These are phyloP conservation scores for Cucumis cinereus DNA, from an alignment of 306 rosid genomes.

Conservation along the genomic window DNA sequence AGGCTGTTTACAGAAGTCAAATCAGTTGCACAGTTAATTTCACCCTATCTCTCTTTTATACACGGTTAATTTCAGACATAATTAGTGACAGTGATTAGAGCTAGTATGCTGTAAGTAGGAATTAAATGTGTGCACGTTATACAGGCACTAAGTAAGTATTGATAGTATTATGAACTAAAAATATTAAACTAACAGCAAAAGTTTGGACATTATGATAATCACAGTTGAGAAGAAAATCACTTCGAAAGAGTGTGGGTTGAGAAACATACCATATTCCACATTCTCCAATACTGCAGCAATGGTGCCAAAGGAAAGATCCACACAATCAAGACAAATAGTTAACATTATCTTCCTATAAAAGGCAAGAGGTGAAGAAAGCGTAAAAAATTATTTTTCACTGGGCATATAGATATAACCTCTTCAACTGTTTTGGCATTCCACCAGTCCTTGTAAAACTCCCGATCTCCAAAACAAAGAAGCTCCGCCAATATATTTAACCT, in stretches of 20 bases:
- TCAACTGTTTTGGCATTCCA: conserved; percentile 97
- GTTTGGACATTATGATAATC: not conserved
- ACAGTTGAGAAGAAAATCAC: not conserved
- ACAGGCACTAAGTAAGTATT: not conserved
- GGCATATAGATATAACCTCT: conserved; percentile 41
- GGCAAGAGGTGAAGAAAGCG: conserved; percentile 1
- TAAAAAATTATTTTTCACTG: conserved; percentile 4
- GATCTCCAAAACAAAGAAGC: conserved; percentile 92
- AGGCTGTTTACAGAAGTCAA: conserved; percentile 44
- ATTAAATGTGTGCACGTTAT: not conserved
- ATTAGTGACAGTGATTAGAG: not conserved
- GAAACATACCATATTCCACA: conserved; percentile 94
- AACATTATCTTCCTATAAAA: conserved; percentile 12
- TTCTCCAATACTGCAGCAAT: conserved; percentile 84
- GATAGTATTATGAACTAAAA: not conserved
- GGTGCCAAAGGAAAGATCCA: conserved; percentile 24
- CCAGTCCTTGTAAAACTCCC: conserved; percentile 96
- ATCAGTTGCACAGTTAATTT: conserved; percentile 14
- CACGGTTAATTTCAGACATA: not conserved
- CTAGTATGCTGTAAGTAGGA: not conserved
- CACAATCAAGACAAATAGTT: conserved; percentile 22
- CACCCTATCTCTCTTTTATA: not conserved
- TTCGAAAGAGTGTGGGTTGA: not conserved
- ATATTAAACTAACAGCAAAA: not conserved
- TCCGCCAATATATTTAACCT: conserved; percentile 98